phyloP scores from a whole-genome alignment of 148 eudicot genomes.

The Rhododendron simsii region DNA sequence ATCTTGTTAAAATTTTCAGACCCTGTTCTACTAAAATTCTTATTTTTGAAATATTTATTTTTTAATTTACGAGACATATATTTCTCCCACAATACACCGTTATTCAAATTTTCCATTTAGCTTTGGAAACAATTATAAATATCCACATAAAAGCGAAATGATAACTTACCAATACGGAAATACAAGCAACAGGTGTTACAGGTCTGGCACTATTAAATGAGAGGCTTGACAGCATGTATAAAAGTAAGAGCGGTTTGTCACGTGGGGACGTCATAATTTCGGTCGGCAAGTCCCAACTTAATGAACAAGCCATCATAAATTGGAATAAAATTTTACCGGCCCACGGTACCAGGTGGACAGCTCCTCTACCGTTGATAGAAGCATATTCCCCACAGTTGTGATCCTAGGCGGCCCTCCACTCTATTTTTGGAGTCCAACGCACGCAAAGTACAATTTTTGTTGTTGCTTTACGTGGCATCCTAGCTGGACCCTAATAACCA shows the following conservation, averaged over 20 bases:
- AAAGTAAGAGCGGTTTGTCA: slow-evolving; percentile 17
- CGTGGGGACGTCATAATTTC: slow-evolving; percentile 27
- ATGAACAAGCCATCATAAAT: neutral
- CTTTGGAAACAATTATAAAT: too few species aligned
- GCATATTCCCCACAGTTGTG: neutral
- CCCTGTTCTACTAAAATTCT: too few species aligned
- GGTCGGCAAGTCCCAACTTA: slow-evolving; percentile 18
- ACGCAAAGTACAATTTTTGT: neutral
- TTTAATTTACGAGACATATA: too few species aligned
- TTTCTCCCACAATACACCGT: too few species aligned
- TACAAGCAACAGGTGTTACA: too few species aligned
- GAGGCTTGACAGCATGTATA: slow-evolving; percentile 2
- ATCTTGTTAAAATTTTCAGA: too few species aligned
- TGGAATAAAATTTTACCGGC: neutral
- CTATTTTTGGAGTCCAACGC: neutral
- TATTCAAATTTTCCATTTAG: too few species aligned
- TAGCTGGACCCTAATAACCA: neutral
- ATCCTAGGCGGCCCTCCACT: neutral
- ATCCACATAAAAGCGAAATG: too few species aligned
- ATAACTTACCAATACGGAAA: too few species aligned
- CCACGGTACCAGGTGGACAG: neutral
- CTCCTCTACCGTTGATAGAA: neutral
- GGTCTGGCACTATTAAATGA: too few species aligned
- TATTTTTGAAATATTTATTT: too few species aligned
- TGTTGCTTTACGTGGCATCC: slow-evolving; percentile 2